Percentiles rank a stretch among this genome's conserved stretches.
Conservation (phyloP, 176 grass and related monocot species). For the Triticum monococcum region DNA sequence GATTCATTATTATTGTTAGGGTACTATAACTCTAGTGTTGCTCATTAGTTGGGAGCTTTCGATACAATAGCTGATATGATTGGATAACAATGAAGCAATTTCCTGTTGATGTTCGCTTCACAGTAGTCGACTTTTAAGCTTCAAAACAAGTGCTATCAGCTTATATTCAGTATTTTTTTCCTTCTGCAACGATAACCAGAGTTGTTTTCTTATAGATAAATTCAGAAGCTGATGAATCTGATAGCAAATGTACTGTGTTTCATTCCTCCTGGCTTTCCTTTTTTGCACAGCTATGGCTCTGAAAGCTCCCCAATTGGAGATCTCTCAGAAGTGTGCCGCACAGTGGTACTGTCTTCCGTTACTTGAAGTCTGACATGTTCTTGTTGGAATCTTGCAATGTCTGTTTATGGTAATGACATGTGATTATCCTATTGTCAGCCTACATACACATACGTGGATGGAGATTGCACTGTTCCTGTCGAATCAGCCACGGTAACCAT, state of each 20-base stretch:
- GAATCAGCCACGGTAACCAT: conserved; percentile 74
- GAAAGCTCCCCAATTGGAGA: conserved; percentile 80
- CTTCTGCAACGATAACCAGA: neutral
- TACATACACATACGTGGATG: conserved; percentile 79
- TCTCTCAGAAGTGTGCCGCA: conserved; percentile 81
- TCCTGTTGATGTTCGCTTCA: neutral
- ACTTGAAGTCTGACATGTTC: conserved; percentile 8
- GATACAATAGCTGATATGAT: neutral
- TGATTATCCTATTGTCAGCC: conserved; percentile 57
- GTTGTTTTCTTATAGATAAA: neutral
- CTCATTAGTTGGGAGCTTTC: neutral
- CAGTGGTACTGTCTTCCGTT: conserved; percentile 55
- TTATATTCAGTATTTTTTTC: neutral
- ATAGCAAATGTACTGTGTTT: neutral
- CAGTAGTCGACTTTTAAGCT: neutral
- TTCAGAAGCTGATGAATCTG: neutral
- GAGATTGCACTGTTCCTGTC: conserved; percentile 83
- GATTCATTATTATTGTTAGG: neutral
- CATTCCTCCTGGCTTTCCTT: conserved; percentile 13
- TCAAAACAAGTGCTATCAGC: neutral
- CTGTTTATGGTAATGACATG: conserved; percentile 22
- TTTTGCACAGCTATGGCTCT: conserved; percentile 77
- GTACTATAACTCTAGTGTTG: neutral
- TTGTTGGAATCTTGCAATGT: conserved; percentile 5
- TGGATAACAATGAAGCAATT: neutral